Evolutionary conservation across 2,329 filamentous ascomycete species (phyloP).

Genomic region (Colletotrichum sidae): DNA sequence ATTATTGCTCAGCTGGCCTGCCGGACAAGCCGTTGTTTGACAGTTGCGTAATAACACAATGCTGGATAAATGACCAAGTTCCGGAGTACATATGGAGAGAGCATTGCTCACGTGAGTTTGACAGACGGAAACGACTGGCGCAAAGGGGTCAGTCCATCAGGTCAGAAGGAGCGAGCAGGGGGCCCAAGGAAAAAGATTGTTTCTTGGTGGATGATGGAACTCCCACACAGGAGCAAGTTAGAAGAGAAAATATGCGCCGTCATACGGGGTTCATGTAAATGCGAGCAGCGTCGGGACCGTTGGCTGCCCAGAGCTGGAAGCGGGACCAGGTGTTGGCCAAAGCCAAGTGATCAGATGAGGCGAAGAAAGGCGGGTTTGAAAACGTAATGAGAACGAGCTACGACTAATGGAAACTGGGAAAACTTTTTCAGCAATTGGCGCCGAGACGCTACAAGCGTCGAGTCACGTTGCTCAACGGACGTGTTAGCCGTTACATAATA

Average conservation of each 20-base stretch:
- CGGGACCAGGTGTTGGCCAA: slow-evolving; percentile 1
- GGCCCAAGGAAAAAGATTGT: neutral
- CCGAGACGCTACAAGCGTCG: slow-evolving; percentile 21
- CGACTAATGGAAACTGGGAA: slow-evolving; percentile 37
- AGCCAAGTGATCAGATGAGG: slow-evolving; percentile 35
- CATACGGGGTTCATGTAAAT: slow-evolving; percentile 2
- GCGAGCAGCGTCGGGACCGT: slow-evolving; percentile 21
- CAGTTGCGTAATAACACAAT: slow-evolving; percentile 2
- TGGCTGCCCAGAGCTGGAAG: slow-evolving; percentile 15
- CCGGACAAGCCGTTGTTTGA: slow-evolving; percentile 25
- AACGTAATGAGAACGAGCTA: slow-evolving; percentile 44
- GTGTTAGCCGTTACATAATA: slow-evolving; percentile 19
- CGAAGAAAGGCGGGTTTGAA: slow-evolving; percentile 37
- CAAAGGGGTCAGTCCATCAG: neutral
- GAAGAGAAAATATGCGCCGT: slow-evolving; percentile 5
- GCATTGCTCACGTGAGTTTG: slow-evolving; percentile 7
- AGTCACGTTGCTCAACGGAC: slow-evolving; percentile 21
- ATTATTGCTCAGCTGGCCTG: neutral
- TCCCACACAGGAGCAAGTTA: neutral
- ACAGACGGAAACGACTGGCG: neutral
- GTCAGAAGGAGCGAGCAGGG: neutral
- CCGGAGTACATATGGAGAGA: neutral
- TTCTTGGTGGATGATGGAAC: slow-evolving; percentile 14
- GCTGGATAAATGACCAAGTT: neutral
- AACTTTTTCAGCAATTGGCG: slow-evolving; percentile 24